phyloP scores from a whole-genome alignment of 805 yeast species.

The baker's yeast (Saccharomyces cerevisiae) region DNA sequence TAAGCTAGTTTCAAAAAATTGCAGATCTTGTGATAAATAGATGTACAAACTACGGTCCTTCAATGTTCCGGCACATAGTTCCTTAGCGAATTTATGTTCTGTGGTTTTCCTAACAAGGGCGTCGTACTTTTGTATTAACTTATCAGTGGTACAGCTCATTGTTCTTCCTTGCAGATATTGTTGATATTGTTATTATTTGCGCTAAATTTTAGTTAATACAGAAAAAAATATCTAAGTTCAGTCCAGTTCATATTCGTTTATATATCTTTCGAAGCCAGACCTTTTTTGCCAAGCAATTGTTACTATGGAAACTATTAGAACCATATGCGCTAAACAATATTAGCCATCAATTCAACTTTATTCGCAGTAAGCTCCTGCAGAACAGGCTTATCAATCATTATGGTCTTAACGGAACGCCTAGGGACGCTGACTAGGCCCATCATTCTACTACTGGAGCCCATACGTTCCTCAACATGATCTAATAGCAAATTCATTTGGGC shows the following conservation, averaged over 20 bases:
- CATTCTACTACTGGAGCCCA: conserved; percentile 25
- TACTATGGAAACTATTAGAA: conserved; percentile 5
- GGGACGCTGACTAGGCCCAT: conserved; percentile 52
- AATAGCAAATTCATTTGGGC: conserved; percentile 36
- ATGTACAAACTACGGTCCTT: conserved; percentile 36
- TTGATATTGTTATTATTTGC: not conserved
- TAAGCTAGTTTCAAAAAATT: conserved; percentile 38
- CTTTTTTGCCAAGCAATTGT: not conserved
- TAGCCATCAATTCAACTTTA: conserved; percentile 9
- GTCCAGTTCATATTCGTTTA: not conserved
- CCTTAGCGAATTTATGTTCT: conserved; percentile 36
- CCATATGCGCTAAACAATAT: conserved; percentile 2
- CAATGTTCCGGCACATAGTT: conserved; percentile 40
- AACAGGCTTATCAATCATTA: conserved; percentile 19
- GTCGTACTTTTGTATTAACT: conserved; percentile 20
- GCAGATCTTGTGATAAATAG: conserved; percentile 42
- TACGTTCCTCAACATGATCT: conserved; percentile 33
- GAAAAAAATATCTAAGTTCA: not conserved
- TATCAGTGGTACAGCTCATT: conserved; percentile 16
- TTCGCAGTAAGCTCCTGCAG: conserved; percentile 13
- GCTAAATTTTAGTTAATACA: not conserved
- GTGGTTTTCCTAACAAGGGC: conserved; percentile 28
- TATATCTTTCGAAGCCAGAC: not conserved
- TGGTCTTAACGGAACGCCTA: conserved; percentile 29
- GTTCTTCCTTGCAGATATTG: not conserved